Evolutionary conservation across 805 yeast genomes (phyloP), one percentile per base, ranked within the genome.

Genomic region (Danielia reshetovae): DNA sequence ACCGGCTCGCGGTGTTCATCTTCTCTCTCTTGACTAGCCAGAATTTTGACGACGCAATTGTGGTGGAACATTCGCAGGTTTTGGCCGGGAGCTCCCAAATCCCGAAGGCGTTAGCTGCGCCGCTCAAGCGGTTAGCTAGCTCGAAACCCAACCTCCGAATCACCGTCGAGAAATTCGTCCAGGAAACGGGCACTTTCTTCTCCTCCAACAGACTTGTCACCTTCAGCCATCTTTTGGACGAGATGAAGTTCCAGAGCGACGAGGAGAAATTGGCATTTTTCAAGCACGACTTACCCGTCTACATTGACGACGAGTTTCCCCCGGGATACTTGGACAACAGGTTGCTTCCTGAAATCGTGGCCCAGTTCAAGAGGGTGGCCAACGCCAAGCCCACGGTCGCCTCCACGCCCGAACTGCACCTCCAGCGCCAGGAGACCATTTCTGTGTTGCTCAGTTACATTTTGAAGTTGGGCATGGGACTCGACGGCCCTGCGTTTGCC

Each of bases 331-430:
- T 85, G 24, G 79, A 77, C 26, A 62, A 73, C 39, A 72, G 73
- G 41, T 59, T 87, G 7, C 57, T 89, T n/a, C 95, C 96, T 0
- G 87, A 83, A 46, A 60, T 89, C 10, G 61, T 70, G 7, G 52
- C 54, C 2, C 74, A 76, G 39, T 45, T 40, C 48, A 51, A 57
- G 21, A 47, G 45, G 30, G 48, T 55, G 32, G 50, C 51, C 23
- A 56, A 44, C 22, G 46, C 45, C 17, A 62, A 57, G 33, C 55
- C 64, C 4, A 43, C 49, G 1, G 45, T 52, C 5, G 49, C 47
- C 39, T 36, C 60, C 7, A 48, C 60, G 2, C 56, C 62, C 1
- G 60, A 52, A 23, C 64, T 56, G 17, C 46, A 43, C 15, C 51
- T 52, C 7, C 55, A 55, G 25, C 57, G 56, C n/a, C 70, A 65